These are phyloP conservation scores for Malus hybrid DNA, from an alignment of 331 rosid genomes.

Conservation along the genomic window DNA sequence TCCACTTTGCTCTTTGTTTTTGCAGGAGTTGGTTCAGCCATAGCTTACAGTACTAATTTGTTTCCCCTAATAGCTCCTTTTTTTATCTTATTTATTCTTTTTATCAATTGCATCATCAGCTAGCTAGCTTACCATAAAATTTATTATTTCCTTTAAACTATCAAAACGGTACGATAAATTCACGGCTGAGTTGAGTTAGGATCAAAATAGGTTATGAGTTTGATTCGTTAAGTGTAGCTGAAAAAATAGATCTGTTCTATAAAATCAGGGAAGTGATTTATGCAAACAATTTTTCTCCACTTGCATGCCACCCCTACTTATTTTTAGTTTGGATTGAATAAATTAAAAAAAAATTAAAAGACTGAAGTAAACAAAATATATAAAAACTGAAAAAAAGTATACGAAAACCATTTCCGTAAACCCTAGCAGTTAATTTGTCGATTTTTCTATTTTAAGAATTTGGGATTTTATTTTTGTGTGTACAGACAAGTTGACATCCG, in stretches of 20 bases:
- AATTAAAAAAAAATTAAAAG: no score
- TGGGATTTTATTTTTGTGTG: not conserved
- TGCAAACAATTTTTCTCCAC: no score
- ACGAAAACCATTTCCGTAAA: no score
- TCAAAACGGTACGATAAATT: not conserved
- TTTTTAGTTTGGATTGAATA: no score
- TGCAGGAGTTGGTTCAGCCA: constrained; percentile 79
- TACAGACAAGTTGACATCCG: constrained; percentile 65
- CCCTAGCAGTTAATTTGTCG: no score
- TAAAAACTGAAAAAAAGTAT: no score
- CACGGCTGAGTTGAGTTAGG: no score
- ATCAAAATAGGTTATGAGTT: not conserved
- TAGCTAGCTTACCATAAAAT: no score
- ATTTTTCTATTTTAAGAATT: not conserved
- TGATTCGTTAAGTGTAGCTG: not conserved
- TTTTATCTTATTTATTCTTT: no score
- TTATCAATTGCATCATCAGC: no score
- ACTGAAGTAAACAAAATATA: no score
- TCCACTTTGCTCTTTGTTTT: constrained; percentile 77
- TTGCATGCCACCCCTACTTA: no score
- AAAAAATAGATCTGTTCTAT: not conserved
- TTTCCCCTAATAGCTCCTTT: not conserved
- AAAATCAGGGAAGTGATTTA: not conserved
- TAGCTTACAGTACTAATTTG: constrained; percentile 52
- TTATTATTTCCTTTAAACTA: not conserved